Evolutionary conservation across 768 basidiomycete genomes (phyloP).

Genomic region (Pleurotus tuber-regium): DNA sequence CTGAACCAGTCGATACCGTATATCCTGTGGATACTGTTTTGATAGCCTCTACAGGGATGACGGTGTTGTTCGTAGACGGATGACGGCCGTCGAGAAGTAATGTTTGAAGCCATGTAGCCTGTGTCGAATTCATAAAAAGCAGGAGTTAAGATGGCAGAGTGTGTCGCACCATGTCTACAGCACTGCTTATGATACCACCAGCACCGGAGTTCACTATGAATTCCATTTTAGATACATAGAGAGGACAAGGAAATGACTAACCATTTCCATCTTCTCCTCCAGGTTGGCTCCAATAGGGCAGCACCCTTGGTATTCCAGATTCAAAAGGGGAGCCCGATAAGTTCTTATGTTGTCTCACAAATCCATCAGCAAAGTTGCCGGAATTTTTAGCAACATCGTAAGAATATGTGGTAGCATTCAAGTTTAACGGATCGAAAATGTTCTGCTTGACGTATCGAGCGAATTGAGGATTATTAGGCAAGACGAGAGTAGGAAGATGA

Average conservation of each 20-base stretch:
- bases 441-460: conserved; percentile 25
- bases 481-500: conserved; percentile 18
- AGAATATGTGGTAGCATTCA: conserved; percentile 26
- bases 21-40: conserved; percentile 22
- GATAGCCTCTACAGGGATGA: conserved; percentile 24
- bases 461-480: conserved; percentile 14
- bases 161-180: conserved; percentile 27
- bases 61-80: conserved; percentile 20
- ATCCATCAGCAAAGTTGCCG: conserved; percentile 23
- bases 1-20: conserved; percentile 16
- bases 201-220: conserved; percentile 21
- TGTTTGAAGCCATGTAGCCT: conserved; percentile 26
- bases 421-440: conserved; percentile 24
- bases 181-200: conserved; percentile 26
- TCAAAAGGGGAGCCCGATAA: conserved; percentile 20
- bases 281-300: conserved; percentile 18
- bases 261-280: conserved; percentile 22
- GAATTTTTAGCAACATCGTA: conserved; percentile 20
- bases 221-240: not conserved
- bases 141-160: no score
- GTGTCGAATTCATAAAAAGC: no score
- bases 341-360: conserved; percentile 18
- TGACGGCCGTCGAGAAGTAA: conserved; percentile 22
- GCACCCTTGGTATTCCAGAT: conserved; percentile 16
- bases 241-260: conserved; percentile 6